Conservation (phyloP, 2,329 filamentous ascomycete species). For the Cladosporium sp. region DNA sequence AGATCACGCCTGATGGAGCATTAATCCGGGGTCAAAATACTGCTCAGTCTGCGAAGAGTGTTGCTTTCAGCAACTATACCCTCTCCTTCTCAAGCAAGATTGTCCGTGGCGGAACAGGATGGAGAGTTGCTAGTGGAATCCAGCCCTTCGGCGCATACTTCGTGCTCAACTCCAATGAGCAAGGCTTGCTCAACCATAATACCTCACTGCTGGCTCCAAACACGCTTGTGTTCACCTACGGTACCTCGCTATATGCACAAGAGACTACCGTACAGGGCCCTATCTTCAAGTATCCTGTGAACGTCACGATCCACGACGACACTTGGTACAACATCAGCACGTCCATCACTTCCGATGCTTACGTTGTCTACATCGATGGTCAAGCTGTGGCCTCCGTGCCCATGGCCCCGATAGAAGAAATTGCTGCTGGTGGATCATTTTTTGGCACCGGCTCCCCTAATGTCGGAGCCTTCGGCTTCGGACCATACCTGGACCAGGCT, state of each 20-base stretch:
- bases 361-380: slow-evolving; percentile 29
- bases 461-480: slow-evolving; percentile 39
- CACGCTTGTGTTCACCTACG: slow-evolving; percentile 33
- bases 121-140: slow-evolving; percentile 29
- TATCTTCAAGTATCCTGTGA: slow-evolving; percentile 26
- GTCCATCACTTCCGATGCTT: slow-evolving; percentile 25
- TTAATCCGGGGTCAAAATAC: slow-evolving; percentile 34
- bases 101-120: slow-evolving; percentile 36
- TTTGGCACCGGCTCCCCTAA: background rate
- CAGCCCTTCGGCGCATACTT: slow-evolving; percentile 21
- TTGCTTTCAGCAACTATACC: slow-evolving; percentile 33
- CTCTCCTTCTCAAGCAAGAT: slow-evolving; percentile 38
- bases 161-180: slow-evolving; percentile 25
- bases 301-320: slow-evolving; percentile 29
- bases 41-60: slow-evolving; percentile 25
- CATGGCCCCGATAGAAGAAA: slow-evolving; percentile 14
- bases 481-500: slow-evolving; percentile 38
- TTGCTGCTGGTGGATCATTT: slow-evolving; percentile 4
- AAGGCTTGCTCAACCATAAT: slow-evolving; percentile 34
- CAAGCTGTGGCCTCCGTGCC: slow-evolving; percentile 21
- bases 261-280: slow-evolving; percentile 28
- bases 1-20: slow-evolving; percentile 33
- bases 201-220: slow-evolving; percentile 34
- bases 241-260: slow-evolving; percentile 36
- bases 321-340: slow-evolving; percentile 39